Base-by-base conservation (phyloP, 148 eudicot species). In the Dianthus caryophyllus region DNA sequence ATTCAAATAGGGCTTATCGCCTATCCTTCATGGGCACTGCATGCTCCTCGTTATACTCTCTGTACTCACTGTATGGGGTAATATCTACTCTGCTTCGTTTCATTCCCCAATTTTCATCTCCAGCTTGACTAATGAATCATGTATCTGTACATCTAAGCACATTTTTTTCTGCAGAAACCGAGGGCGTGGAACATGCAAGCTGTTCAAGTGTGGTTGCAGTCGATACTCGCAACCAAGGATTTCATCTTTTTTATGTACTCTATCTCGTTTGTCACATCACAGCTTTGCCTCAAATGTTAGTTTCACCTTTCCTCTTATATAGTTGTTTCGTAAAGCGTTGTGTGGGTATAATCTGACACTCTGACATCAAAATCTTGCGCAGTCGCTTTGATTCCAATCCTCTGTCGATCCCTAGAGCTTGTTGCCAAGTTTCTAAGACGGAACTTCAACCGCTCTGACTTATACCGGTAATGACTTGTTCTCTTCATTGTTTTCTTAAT, bases 21-120 rank as follows among this genome's bases (percentile, higher is more conserved):
- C 88, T 95, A 63, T 85, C 99, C 64, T 88, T 88, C 44, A 66
- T 88, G 79, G 99, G 99, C 75, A 90, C 97, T 62, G 83, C 87
- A 33, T 86, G 89, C 68, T 83, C 97, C 21, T 90, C 96, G 31
- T 16, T 91, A 64, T 95, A 84, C 69, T 90, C 99, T 18, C 60
- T 95, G 81, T 95, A 95, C 82, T 83, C 97, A 41, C 77, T 90
- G 53, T 95, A 95, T 77, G 99, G 99, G 97, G 99, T 90, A 86
- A 84, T 33, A 26, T 15, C 33, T 46, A 26, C 58, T 62, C 30
- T 64, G 16, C 68, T 69, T 47, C 48, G 16, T 30, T 57, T 48
- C 29, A 49, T 67, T 53, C 70, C 6, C 25, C 51, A 16, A 17
- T 22, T 16, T 56, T 6, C 6, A 10, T 30, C 47, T 59, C 25